A percentile compares a stretch with the other conserved stretches of the same genome.
phyloP scores from a whole-genome alignment of 2,329 filamentous ascomycete species.

The Apiospora arundinis region DNA sequence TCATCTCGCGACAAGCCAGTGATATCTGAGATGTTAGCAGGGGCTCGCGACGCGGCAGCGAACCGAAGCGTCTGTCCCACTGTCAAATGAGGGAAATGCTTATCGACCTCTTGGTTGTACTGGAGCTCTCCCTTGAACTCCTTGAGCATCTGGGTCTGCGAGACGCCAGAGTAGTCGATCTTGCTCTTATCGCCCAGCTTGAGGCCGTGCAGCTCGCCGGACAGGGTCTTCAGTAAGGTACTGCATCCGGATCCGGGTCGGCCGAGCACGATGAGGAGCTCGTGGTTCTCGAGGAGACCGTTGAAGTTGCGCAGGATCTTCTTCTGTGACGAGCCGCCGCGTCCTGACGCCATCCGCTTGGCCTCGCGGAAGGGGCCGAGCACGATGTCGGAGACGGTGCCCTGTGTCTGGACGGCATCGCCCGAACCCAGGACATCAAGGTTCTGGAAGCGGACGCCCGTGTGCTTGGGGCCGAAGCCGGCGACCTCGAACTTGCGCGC shows the following conservation, averaged over 20 bases:
- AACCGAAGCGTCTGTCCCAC: slow-evolving; percentile 78
- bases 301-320: slow-evolving; percentile 70
- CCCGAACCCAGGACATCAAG: slow-evolving; percentile 12
- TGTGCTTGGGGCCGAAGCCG: slow-evolving; percentile 13
- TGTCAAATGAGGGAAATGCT: slow-evolving; percentile 73
- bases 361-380: background rate
- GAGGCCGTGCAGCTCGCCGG: slow-evolving; percentile 29
- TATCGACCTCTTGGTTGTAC: slow-evolving; percentile 34
- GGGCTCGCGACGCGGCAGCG: slow-evolving; percentile 72
- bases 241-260: slow-evolving; percentile 56
- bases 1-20: slow-evolving; percentile 66
- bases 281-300: slow-evolving; percentile 66
- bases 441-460: background rate
- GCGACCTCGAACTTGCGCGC: background rate
- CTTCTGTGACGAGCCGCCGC: slow-evolving; percentile 48
- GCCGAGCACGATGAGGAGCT: slow-evolving; percentile 56
- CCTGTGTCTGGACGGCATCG: slow-evolving; percentile 18
- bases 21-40: slow-evolving; percentile 60
- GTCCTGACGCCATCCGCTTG: slow-evolving; percentile 50
- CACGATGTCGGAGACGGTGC: slow-evolving; percentile 6
- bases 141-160: slow-evolving; percentile 57
- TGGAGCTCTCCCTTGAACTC: slow-evolving; percentile 66
- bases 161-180: slow-evolving; percentile 70
- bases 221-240: slow-evolving; percentile 58
- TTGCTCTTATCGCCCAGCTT: slow-evolving; percentile 36